Evolutionary conservation across 2,329 filamentous ascomycete species (phyloP).

Genomic region (Blastomyces percursus): DNA sequence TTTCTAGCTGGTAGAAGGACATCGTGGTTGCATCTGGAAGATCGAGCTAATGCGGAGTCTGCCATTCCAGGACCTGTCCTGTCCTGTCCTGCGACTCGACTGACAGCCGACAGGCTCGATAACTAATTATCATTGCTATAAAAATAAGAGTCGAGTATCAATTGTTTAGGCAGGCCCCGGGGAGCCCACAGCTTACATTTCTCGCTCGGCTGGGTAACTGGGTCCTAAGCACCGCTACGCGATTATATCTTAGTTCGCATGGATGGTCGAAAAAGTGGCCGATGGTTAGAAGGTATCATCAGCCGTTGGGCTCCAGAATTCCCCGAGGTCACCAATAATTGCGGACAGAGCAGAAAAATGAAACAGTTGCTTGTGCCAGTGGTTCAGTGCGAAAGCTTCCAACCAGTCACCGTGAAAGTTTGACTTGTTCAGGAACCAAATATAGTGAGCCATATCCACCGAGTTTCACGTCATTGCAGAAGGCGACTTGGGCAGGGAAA

Average conservation of each 20-base stretch:
- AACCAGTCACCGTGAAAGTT: neutral
- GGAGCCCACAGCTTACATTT: neutral
- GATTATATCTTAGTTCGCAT: neutral
- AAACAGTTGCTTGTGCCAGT: neutral
- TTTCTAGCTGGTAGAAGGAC: neutral
- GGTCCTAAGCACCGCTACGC: neutral
- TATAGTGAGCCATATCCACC: neutral
- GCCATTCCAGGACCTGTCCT: neutral
- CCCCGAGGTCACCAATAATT: neutral
- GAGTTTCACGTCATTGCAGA: neutral
- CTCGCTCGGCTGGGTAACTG: neutral
- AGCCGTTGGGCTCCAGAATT: neutral
- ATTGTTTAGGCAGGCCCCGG: neutral
- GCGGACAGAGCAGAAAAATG: neutral
- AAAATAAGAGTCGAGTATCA: neutral
- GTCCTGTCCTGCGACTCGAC: neutral
- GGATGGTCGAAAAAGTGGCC: neutral
- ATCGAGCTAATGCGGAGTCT: neutral
- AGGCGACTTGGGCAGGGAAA: neutral
- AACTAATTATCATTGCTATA: neutral
- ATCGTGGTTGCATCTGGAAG: neutral
- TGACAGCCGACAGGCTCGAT: neutral
- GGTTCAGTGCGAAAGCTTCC: neutral
- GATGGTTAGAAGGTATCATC: neutral
- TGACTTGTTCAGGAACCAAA: constrained; percentile 2